Percentiles rank a stretch among this genome's conserved stretches.
Evolutionary conservation across 805 yeast species (phyloP).

Genomic region (Danielozyma ontarioensis): DNA sequence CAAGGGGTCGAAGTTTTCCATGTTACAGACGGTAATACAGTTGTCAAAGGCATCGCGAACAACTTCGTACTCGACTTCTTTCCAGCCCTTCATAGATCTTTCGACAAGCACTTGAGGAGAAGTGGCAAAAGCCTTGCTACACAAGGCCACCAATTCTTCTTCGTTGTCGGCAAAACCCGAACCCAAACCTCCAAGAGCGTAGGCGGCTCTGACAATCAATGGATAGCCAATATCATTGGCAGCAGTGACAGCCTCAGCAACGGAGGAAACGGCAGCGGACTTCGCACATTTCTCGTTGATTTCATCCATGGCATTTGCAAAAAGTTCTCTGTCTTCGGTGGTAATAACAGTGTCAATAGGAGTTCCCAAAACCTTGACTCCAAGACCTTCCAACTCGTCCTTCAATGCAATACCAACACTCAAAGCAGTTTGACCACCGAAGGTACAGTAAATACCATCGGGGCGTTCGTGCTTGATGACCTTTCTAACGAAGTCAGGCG

Average conservation of each 20-base stretch:
- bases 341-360: slow-evolving; percentile 94
- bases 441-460: slow-evolving; percentile 93
- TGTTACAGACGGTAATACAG: slow-evolving; percentile 98
- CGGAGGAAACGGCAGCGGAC: slow-evolving; percentile 76
- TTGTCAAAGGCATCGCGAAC: slow-evolving; percentile 96
- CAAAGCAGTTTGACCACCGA: slow-evolving; percentile 98
- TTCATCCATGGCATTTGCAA: slow-evolving; percentile 91
- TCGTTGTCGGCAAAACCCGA: slow-evolving; percentile 95
- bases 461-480: slow-evolving; percentile 94
- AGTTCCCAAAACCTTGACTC: slow-evolving; percentile 95
- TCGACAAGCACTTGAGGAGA: slow-evolving; percentile 96
- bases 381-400: slow-evolving; percentile 88
- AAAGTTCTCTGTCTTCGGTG: slow-evolving; percentile 96
- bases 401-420: slow-evolving; percentile 93
- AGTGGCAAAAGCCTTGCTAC: slow-evolving; percentile 89
- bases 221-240: slow-evolving; percentile 90
- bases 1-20: slow-evolving; percentile 98
- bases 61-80: slow-evolving; percentile 97
- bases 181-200: slow-evolving; percentile 95
- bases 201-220: slow-evolving; percentile 95
- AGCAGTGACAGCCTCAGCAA: slow-evolving; percentile 79
- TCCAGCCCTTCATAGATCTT: slow-evolving; percentile 98
- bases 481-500: slow-evolving; percentile 92
- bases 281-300: slow-evolving; percentile 94
- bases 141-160: slow-evolving; percentile 72